These are phyloP conservation scores for Piromyces sp. DNA, from an alignment of 192 early-diverging fungal species.

Conservation along the genomic window DNA sequence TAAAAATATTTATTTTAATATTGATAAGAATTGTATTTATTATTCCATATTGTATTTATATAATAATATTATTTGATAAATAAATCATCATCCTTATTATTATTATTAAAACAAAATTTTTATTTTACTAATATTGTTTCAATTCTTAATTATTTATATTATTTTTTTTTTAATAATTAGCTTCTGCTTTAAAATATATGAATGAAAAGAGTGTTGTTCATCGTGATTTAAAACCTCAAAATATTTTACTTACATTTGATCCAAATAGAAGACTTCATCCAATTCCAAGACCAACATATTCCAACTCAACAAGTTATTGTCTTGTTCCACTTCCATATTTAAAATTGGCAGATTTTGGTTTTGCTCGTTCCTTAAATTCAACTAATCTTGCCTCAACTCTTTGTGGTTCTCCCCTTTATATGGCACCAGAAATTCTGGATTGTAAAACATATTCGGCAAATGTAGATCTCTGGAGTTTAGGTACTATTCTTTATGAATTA, in stretches of 20 bases:
- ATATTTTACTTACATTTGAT: not conserved
- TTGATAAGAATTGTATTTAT: no score
- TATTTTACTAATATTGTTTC: no score
- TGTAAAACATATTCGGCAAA: conserved; percentile 89
- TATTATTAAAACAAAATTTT: no score
- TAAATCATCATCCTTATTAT: no score
- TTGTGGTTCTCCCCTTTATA: conserved; percentile 92
- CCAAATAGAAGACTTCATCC: not conserved
- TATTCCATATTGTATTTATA: no score
- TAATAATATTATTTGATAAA: no score
- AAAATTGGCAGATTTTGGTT: conserved; percentile 96
- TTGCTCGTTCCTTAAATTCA: conserved; percentile 71
- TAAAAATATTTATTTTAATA: not conserved
- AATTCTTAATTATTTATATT: no score
- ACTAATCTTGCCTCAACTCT: conserved; percentile 59
- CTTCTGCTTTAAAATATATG: conserved; percentile 74
- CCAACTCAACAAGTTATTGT: conserved; percentile 30
- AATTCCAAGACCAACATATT: conserved; percentile 58
- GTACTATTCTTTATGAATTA: conserved; percentile 89
- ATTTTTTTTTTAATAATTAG: conserved; percentile 19
- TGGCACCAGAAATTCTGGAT: conserved; percentile 74
- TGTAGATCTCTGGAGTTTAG: conserved; percentile 92
- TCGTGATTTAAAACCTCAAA: conserved; percentile 92
- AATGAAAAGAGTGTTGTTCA: conserved; percentile 77
- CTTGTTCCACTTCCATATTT: conserved; percentile 50